Conservation (phyloP, 768 basidiomycete genomes). For the Tricholoma terreum region DNA sequence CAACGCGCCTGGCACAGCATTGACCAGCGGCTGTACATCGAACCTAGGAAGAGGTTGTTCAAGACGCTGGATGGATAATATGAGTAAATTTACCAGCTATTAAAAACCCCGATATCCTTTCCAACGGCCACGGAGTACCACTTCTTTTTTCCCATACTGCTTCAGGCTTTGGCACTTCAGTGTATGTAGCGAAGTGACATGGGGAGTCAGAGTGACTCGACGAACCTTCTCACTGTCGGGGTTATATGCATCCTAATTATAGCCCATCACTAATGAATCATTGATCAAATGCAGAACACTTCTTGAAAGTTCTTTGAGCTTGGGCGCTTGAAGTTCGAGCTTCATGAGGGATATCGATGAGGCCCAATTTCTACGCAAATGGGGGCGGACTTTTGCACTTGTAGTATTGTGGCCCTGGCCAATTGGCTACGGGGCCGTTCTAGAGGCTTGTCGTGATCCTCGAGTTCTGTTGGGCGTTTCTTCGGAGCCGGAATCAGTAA, state of each 20-base stretch:
- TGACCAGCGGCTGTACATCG: conserved; percentile 42
- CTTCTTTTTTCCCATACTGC: conserved; percentile 34
- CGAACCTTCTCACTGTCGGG: not conserved
- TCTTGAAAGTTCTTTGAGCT: too few relatives aligned
- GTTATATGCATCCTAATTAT: not conserved
- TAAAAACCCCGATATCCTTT: conserved; percentile 35
- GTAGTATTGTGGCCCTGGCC: too few relatives aligned
- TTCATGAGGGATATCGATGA: too few relatives aligned
- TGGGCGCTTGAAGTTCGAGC: too few relatives aligned
- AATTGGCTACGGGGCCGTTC: too few relatives aligned
- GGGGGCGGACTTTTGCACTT: too few relatives aligned
- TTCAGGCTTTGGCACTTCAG: too few relatives aligned
- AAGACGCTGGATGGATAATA: not conserved
- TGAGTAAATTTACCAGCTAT: conserved; percentile 31
- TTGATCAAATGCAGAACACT: too few relatives aligned
- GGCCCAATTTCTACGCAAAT: too few relatives aligned
- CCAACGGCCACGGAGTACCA: conserved; percentile 44
- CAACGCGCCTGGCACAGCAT: conserved; percentile 38
- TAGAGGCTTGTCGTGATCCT: too few relatives aligned
- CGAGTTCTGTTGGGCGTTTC: too few relatives aligned
- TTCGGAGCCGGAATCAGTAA: too few relatives aligned
- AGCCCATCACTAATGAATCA: not conserved
- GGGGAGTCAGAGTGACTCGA: not conserved
- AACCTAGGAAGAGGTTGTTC: conserved; percentile 32
- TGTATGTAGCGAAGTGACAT: not conserved